Evolutionary conservation across 1,284 basidiomycete species (phyloP).

Genomic region (Coriolopsis trogii): DNA sequence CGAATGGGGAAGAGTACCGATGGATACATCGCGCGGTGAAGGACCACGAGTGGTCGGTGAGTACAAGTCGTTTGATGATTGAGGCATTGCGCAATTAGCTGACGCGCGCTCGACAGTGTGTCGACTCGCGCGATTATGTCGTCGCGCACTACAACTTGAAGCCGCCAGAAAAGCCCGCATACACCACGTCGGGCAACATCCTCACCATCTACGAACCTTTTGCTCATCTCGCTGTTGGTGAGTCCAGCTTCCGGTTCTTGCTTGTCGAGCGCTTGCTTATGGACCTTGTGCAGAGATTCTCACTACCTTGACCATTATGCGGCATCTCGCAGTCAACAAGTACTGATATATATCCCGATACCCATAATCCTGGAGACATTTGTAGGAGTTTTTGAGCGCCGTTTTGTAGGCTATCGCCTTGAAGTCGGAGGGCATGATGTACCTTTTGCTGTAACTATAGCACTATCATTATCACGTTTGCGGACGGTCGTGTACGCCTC

Average conservation of each 20-base stretch:
- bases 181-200: constrained; percentile 66
- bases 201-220: constrained; percentile 64
- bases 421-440: not conserved
- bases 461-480: constrained; percentile 14
- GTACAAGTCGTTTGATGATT: too few species aligned
- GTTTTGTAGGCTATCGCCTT: too few species aligned
- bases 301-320: constrained; percentile 66
- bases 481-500: not conserved
- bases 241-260: constrained; percentile 24
- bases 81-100: constrained; percentile 12
- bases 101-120: constrained; percentile 48
- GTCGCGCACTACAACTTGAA: constrained; percentile 59
- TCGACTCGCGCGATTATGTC: constrained; percentile 61
- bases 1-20: constrained; percentile 66
- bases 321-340: constrained; percentile 45
- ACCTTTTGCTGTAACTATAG: constrained; percentile 4
- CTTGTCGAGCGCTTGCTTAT: not conserved
- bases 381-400: too few species aligned
- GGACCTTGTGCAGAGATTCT: constrained; percentile 51
- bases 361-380: too few species aligned
- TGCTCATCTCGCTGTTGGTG: constrained; percentile 58
- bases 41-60: constrained; percentile 71
- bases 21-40: constrained; percentile 57
- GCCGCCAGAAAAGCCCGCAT: constrained; percentile 54
- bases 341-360: constrained; percentile 19